A percentile compares a stretch with the other conserved stretches of the same genome.
These are phyloP conservation scores for Rubia balearica DNA, from an alignment of 305 asterid species.

Conservation along the genomic window DNA sequence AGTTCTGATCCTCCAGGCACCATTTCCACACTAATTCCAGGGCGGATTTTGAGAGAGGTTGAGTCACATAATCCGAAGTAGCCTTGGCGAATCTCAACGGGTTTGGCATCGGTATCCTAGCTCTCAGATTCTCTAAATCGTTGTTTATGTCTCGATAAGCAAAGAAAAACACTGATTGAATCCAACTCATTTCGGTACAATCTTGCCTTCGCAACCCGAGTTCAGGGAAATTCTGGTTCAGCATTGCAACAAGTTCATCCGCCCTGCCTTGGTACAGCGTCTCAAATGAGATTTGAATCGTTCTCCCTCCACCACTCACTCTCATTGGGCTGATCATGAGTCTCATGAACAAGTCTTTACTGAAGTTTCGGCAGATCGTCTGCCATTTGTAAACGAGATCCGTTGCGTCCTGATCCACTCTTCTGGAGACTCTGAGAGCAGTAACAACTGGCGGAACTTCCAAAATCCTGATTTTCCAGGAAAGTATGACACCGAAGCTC, in stretches of 20 bases:
- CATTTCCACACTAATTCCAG: too few species aligned
- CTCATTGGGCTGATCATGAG: neutral
- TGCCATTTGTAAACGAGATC: conserved; percentile 21
- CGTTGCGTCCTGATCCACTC: conserved; percentile 9
- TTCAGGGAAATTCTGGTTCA: neutral
- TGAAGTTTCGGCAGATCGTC: neutral
- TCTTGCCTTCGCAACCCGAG: neutral
- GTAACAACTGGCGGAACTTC: conserved; percentile 13
- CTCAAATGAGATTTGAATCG: neutral
- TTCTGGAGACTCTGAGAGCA: neutral
- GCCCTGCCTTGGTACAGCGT: neutral
- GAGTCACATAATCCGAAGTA: neutral
- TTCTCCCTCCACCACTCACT: neutral
- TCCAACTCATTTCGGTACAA: neutral
- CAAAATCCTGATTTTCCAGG: conserved; percentile 11
- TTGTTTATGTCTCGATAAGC: neutral
- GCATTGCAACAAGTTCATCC: neutral
- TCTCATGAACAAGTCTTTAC: conserved; percentile 10
- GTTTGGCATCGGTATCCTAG: neutral
- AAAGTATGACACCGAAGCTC: conserved; percentile 20
- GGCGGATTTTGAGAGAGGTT: too few species aligned
- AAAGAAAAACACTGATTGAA: neutral
- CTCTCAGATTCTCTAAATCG: neutral
- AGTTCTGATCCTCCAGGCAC: too few species aligned
- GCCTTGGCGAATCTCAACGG: neutral